phyloP scores from a whole-genome alignment of 139 green algal species.

The Astrephomene gubernaculifera region DNA sequence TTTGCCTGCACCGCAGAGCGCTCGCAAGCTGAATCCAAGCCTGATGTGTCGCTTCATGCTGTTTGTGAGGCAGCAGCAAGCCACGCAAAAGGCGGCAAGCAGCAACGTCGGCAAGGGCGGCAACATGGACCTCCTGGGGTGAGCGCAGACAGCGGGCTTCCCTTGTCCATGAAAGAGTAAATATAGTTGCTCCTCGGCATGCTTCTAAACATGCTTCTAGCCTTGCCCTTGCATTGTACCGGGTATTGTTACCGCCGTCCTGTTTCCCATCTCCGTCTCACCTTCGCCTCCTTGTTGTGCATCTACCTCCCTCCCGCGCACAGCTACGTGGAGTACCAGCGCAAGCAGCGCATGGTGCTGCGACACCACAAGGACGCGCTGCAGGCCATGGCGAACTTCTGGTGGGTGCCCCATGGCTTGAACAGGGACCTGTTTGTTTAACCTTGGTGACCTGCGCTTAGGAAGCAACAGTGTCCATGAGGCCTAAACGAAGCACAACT shows the following conservation, averaged over 20 bases:
- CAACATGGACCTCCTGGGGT: conserved; percentile 44
- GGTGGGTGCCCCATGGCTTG: too few relatives aligned
- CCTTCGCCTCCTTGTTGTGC: neutral
- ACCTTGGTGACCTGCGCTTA: too few relatives aligned
- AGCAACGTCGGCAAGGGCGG: neutral
- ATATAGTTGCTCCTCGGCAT: too few relatives aligned
- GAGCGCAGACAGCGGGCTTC: too few relatives aligned
- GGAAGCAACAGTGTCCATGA: too few relatives aligned
- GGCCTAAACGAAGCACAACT: too few relatives aligned
- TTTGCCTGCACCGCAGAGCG: neutral
- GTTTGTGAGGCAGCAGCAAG: conserved; percentile 40
- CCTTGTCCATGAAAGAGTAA: too few relatives aligned
- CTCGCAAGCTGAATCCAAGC: conserved; percentile 9
- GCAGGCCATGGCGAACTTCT: conserved; percentile 38
- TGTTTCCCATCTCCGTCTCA: too few relatives aligned
- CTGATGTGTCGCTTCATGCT: conserved; percentile 40
- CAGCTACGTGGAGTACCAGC: conserved; percentile 41
- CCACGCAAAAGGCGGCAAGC: conserved; percentile 31
- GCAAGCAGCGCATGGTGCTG: conserved; percentile 33
- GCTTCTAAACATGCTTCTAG: too few relatives aligned
- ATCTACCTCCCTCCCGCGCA: neutral
- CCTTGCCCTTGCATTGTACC: too few relatives aligned
- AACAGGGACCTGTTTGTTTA: too few relatives aligned
- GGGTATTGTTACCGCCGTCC: too few relatives aligned
- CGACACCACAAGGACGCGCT: conserved; percentile 36